Base-by-base conservation (phyloP, 2,329 filamentous ascomycete genomes). In the Madurella fahalii region DNA sequence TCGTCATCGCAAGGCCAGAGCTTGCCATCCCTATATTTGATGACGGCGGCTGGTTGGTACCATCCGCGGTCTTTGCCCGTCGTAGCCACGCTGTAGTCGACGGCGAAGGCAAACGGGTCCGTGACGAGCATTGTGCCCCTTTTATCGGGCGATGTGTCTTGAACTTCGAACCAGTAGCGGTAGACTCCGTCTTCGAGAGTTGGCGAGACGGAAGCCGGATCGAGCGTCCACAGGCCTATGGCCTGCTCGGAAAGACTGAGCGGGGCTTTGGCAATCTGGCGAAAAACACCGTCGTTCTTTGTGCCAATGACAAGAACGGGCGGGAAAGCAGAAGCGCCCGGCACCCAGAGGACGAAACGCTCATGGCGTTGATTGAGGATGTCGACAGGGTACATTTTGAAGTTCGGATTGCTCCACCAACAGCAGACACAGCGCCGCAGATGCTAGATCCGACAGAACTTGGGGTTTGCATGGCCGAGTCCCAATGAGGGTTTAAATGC, bases 241-340 rank as follows among this genome's bases (percentile, higher is more conserved):
- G 76, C 50, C 70, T 72, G 25, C 69, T 75, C n/a, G 68, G 73
- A 48, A 69, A 71, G 42, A 71, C 69, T 57, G 66, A 77, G 43
- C 68, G 74, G 31, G 32, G 57, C 43, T 37, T 48, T 52, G 12
- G 45, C 54, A 9, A 60, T 52, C 45, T 58, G 47, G 11, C 42
- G n/a, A 34, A 63, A 63, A 1, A 18, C 16, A 7, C 13, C 40
- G 12, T 17, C 30, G 18, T 18, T 32, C 4, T 49, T 43, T 11
- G 50, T 56, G 0, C 61, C 62, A 9, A 65, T 55, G 11, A 63
- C 40, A 0, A 63, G 57, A 44, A 51, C 40, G 0, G 64, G 64
- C 0, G 61, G 43, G 0, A 13, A 32, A 5, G 15, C 9, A 40
- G n/a, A 1, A 32, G 50, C n/a, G 40, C 46, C 51, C 0, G 64